Percentiles rank a stretch among this genome's conserved stretches.
phyloP scores from a whole-genome alignment of 371 early-diverging fungal species.

The Syncephalastrum contaminatum region DNA sequence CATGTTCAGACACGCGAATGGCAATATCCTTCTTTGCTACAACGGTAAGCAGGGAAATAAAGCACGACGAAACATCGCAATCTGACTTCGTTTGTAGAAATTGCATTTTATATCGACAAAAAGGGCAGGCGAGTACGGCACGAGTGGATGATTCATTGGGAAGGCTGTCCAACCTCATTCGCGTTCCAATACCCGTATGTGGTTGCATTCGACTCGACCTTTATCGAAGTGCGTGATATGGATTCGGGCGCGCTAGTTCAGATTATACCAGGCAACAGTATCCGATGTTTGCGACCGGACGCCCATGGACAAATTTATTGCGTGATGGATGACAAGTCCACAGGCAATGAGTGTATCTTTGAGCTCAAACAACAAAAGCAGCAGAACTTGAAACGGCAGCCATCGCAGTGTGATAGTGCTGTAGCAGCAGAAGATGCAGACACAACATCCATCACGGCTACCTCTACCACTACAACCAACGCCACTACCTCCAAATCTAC shows the following conservation, averaged over 20 bases:
- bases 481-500: no score
- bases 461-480: no score
- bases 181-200: slow-evolving; percentile 81
- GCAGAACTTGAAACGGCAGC: no score
- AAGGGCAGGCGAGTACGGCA: slow-evolving; percentile 75
- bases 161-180: slow-evolving; percentile 71
- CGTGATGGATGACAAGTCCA: slow-evolving; percentile 50
- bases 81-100: slow-evolving; percentile 45
- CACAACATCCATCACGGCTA: no score
- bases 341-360: slow-evolving; percentile 36
- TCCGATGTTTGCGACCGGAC: slow-evolving; percentile 57
- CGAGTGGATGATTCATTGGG: slow-evolving; percentile 80
- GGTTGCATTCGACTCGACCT: slow-evolving; percentile 82
- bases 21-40: slow-evolving; percentile 87
- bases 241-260: slow-evolving; percentile 58
- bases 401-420: no score
- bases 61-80: not conserved
- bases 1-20: slow-evolving; percentile 76
- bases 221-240: slow-evolving; percentile 62
- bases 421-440: no score
- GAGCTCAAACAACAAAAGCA: slow-evolving; percentile 20
- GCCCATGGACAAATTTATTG: slow-evolving; percentile 52
- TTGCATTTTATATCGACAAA: slow-evolving; percentile 91
- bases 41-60: slow-evolving; percentile 45
- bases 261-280: slow-evolving; percentile 62